phyloP scores from a whole-genome alignment of 225 moss, liverwort and hornwort species.

The Physcomitrellopsis africana region DNA sequence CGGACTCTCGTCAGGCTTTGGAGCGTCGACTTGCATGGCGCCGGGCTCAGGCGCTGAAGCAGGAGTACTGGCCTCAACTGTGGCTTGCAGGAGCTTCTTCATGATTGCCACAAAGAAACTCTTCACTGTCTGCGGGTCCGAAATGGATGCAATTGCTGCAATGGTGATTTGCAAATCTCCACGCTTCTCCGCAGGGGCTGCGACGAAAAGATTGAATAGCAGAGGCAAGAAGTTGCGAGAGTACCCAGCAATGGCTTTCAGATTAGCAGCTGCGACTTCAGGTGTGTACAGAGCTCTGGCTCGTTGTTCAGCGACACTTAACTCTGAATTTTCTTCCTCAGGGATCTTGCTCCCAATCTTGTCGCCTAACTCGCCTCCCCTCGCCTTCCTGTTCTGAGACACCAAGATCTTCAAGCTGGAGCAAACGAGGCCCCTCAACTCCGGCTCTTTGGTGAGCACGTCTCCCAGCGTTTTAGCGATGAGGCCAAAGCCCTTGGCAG shows the following conservation, averaged over 20 bases:
- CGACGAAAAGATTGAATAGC: constrained; percentile 89
- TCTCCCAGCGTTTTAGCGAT: constrained; percentile 89
- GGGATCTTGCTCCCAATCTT: constrained; percentile 53
- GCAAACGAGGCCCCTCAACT: constrained; percentile 90
- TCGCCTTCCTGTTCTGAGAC: constrained; percentile 79
- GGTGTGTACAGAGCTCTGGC: constrained; percentile 74
- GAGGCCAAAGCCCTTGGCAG: constrained; percentile 66
- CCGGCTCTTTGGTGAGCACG: constrained; percentile 77
- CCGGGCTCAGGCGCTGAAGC: constrained; percentile 52
- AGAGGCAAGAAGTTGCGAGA: constrained; percentile 92
- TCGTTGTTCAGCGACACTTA: constrained; percentile 63
- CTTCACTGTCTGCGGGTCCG: constrained; percentile 79
- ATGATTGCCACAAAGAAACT: constrained; percentile 90
- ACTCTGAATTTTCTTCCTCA: constrained; percentile 55
- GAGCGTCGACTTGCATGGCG: constrained; percentile 83
- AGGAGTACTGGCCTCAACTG: constrained; percentile 70
- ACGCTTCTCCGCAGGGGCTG: constrained; percentile 77
- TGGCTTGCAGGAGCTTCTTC: constrained; percentile 95
- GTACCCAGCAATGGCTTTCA: constrained; percentile 78
- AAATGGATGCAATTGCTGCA: constrained; percentile 86
- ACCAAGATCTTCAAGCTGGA: constrained; percentile 81
- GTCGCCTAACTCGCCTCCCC: constrained; percentile 86
- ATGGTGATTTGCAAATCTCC: constrained; percentile 95
- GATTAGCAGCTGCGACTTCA: constrained; percentile 78
- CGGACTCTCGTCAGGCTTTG: constrained; percentile 76